A percentile compares a stretch with the other conserved stretches of the same genome.
Evolutionary conservation across 306 rosid genomes (phyloP).

Genomic region (Trichosanthes cucumerina): DNA sequence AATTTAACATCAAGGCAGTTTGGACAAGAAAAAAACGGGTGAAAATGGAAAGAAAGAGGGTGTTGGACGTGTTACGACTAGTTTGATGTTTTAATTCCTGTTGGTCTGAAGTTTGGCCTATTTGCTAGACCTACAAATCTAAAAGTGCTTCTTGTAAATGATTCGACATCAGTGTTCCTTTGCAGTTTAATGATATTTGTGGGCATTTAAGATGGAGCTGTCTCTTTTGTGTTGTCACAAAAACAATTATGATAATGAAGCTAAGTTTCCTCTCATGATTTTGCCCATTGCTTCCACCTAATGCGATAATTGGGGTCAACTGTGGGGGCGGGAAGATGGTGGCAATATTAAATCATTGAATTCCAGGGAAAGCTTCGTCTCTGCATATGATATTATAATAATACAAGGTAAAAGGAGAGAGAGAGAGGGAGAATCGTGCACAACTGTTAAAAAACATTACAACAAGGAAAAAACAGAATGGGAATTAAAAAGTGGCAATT

Average conservation of each 20-base stretch:
- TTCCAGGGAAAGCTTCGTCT: neutral
- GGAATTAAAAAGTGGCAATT: neutral
- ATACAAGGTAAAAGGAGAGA: neutral
- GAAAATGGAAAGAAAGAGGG: neutral
- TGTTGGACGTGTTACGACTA: neutral
- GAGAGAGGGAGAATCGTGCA: neutral
- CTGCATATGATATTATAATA: neutral
- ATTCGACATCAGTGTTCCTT: neutral
- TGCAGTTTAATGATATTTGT: neutral
- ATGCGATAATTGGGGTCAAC: neutral
- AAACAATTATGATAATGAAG: neutral
- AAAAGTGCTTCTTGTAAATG: neutral
- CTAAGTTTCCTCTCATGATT: neutral
- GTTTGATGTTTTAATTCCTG: slow-evolving; percentile 1
- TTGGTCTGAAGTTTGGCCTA: neutral
- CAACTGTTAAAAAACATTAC: neutral
- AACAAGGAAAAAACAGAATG: neutral
- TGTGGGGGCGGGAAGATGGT: neutral
- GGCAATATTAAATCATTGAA: neutral
- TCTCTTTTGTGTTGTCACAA: neutral
- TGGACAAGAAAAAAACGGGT: neutral
- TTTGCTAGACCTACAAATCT: neutral
- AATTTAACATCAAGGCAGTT: neutral
- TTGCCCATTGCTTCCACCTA: neutral
- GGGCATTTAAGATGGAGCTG: neutral